Conservation (phyloP, 2,329 filamentous ascomycete species). For the Rhynchosporium graminicola region DNA sequence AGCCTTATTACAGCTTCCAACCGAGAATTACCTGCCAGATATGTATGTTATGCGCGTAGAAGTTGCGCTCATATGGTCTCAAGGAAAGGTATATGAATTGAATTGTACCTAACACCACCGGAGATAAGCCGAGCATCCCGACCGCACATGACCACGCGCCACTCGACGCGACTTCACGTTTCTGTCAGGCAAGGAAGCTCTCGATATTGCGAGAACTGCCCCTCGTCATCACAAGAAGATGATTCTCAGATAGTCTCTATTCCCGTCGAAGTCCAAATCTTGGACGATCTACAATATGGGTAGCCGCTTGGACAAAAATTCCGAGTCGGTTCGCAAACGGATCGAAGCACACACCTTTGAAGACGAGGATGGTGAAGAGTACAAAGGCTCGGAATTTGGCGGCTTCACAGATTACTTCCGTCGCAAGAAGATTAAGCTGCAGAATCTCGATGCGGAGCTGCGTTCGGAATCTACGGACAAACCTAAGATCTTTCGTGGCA, state of each 20-base stretch:
- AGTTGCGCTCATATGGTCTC: background rate
- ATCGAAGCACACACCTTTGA: constrained; percentile 71
- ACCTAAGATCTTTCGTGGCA: constrained; percentile 83
- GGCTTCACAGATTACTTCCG: constrained; percentile 91
- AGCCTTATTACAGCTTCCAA: background rate
- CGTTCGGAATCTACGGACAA: constrained; percentile 68
- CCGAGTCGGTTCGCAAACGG: constrained; percentile 60
- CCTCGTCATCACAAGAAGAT: background rate
- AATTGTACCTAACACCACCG: background rate
- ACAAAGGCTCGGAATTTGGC: constrained; percentile 81
- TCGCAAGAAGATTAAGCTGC: constrained; percentile 94
- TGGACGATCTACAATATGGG: constrained; percentile 49
- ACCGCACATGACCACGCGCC: constrained; percentile 7
- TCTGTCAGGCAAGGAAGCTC: background rate
- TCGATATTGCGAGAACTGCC: background rate
- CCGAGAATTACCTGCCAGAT: background rate
- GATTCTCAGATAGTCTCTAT: constrained; percentile 10
- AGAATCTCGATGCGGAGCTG: constrained; percentile 86
- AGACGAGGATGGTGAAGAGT: constrained; percentile 86
- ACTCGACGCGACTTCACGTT: constrained; percentile 1
- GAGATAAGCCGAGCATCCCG: background rate
- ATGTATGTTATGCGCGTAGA: background rate
- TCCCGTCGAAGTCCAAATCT: background rate
- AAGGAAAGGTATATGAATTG: background rate
- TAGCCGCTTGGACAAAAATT: constrained; percentile 62